Percentiles rank a stretch among this genome's conserved stretches.
These are phyloP conservation scores for Xerocomellus dryophilus DNA, from an alignment of 768 basidiomycete genomes.

Conservation along the genomic window DNA sequence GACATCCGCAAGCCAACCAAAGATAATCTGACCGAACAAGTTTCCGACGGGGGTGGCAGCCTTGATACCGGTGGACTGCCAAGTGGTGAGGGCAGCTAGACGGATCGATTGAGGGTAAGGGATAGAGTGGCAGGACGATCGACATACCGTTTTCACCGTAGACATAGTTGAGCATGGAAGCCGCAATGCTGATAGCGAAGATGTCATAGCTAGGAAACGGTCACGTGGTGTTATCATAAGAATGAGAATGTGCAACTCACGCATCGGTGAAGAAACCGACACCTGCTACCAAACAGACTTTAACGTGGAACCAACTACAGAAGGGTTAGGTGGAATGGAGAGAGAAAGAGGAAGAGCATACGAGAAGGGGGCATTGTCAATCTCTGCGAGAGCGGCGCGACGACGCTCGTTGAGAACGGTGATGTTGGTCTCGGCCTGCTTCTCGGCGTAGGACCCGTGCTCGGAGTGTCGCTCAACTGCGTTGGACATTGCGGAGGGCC, in stretches of 20 bases:
- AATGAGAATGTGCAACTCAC: constrained; percentile 34
- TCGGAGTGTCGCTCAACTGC: constrained; percentile 26
- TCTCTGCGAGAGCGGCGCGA: constrained; percentile 76
- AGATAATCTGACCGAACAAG: constrained; percentile 69
- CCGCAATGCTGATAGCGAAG: constrained; percentile 86
- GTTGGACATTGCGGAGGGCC: constrained; percentile 18
- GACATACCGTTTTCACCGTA: constrained; percentile 44
- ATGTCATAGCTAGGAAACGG: constrained; percentile 56
- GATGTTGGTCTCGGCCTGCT: constrained; percentile 26
- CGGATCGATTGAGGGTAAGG: neutral
- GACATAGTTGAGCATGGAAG: constrained; percentile 80
- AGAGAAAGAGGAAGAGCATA: constrained; percentile 35
- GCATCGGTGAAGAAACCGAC: constrained; percentile 92
- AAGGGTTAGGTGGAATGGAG: neutral
- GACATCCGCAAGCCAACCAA: constrained; percentile 77
- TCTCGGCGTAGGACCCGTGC: constrained; percentile 31
- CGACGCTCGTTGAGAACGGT: constrained; percentile 63
- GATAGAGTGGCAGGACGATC: neutral
- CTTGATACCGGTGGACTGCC: constrained; percentile 77
- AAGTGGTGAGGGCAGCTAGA: constrained; percentile 35
- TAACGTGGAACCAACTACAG: constrained; percentile 79
- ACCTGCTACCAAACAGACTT: constrained; percentile 66
- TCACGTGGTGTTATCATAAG: neutral
- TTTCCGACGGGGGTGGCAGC: constrained; percentile 77
- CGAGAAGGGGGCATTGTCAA: constrained; percentile 87